These are phyloP conservation scores for Aspergillus sparsus DNA, from an alignment of 495 filamentous ascomycete genomes.

Conservation along the genomic window DNA sequence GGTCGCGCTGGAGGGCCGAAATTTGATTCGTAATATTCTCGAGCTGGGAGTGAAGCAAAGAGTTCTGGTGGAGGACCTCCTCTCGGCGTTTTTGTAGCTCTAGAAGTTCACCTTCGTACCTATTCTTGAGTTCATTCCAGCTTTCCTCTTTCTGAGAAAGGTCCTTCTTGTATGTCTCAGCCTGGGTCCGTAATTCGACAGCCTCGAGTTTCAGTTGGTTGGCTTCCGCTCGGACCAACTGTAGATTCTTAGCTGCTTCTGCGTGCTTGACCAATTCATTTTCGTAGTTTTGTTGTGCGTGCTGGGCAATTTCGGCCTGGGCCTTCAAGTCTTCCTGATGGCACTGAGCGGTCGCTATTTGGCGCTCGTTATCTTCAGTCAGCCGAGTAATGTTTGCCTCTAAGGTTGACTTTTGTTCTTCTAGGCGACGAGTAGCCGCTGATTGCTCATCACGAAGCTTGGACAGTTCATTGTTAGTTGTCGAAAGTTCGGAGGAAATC, in stretches of 20 bases:
- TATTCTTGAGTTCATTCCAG: constrained; percentile 77
- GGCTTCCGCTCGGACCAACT: constrained; percentile 73
- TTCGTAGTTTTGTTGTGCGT: constrained; percentile 94
- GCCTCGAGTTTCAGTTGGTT: constrained; percentile 78
- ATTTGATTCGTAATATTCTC: constrained; percentile 81
- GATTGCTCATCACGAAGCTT: constrained; percentile 73
- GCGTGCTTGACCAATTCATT: constrained; percentile 91
- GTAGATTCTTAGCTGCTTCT: constrained; percentile 81
- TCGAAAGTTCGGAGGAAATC: constrained; percentile 74
- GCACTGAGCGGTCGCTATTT: constrained; percentile 71
- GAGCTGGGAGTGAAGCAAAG: constrained; percentile 82
- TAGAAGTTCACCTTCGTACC: constrained; percentile 77
- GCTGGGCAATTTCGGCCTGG: constrained; percentile 88
- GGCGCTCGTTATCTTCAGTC: constrained; percentile 81
- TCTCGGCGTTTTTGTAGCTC: constrained; percentile 78
- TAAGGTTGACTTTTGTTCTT: constrained; percentile 75
- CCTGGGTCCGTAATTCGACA: constrained; percentile 68
- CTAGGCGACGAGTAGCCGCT: constrained; percentile 67
- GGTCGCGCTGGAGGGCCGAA: constrained; percentile 70
- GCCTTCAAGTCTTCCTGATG: constrained; percentile 88
- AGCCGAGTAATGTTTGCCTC: constrained; percentile 77
- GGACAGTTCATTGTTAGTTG: constrained; percentile 76
- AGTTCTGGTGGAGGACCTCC: constrained; percentile 81
- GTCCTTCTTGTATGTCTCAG: constrained; percentile 75
- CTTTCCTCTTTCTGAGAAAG: constrained; percentile 80